Evolutionary conservation across 495 filamentous ascomycete species (phyloP).

Genomic region (Choiromyces venosus): DNA sequence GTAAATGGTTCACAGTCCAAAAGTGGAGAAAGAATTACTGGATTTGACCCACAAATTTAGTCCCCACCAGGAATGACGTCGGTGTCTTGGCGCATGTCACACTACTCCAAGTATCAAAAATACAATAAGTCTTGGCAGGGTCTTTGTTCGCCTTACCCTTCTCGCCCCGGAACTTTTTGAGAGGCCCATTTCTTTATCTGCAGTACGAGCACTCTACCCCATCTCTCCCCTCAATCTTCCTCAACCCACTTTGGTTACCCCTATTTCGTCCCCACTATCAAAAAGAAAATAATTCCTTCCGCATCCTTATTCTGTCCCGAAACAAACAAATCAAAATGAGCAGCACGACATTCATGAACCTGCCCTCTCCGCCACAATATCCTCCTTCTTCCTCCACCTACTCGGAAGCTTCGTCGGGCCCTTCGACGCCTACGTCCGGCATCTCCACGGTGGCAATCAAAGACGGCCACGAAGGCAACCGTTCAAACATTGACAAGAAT

Average conservation of each 20-base stretch:
- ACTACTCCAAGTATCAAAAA: too few species aligned
- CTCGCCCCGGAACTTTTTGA: background rate
- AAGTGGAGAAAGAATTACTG: background rate
- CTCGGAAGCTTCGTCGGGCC: constrained; percentile 20
- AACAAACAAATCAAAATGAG: constrained; percentile 11
- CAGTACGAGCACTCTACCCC: background rate
- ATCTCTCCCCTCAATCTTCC: background rate
- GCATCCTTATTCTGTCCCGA: background rate
- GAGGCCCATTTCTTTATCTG: background rate
- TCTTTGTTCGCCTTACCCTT: constrained; percentile 10
- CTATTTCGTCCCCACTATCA: background rate
- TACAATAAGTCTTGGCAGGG: constrained; percentile 25
- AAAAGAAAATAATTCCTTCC: background rate
- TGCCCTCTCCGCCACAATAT: constrained; percentile 15
- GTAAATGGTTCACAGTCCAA: background rate
- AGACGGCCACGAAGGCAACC: constrained; percentile 41
- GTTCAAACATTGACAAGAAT: constrained; percentile 18
- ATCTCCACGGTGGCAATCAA: constrained; percentile 42
- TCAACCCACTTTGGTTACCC: background rate
- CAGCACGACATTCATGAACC: constrained; percentile 22
- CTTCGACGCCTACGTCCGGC: constrained; percentile 40
- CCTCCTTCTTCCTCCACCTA: background rate
- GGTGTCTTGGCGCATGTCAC: constrained; percentile 9
- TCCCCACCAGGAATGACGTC: background rate
- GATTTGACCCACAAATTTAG: background rate